Evolutionary conservation across 2,329 filamentous ascomycete species (phyloP), one percentile per base, ranked within the genome.

Genomic region (Rhynchosporium secalis): DNA sequence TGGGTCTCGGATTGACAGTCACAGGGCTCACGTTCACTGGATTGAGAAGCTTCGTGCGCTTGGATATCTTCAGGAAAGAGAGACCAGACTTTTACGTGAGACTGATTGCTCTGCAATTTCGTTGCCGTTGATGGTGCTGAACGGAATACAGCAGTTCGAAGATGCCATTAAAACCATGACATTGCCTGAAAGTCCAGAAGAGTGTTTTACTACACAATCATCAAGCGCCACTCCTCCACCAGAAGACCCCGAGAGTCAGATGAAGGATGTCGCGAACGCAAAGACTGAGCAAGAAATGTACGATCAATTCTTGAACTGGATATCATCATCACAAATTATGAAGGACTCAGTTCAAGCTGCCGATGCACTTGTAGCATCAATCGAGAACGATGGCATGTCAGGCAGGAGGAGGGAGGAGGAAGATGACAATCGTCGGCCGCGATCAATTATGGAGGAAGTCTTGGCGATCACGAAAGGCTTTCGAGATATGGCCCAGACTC

Each of bases 201-300:
- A n/a, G 8, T 15, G 5, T 43, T 43, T n/a, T n/a, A 13, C 6
- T 43, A n/a, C 7, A 46, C 43, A 20, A 20, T n/a, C 43, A 46
- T 20, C 13, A 26, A 26, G 3, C 6, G 8, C n/a, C n/a, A 6
- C 8, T 8, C 20, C 4, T 4, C 20, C 43, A 10, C n/a, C 15
- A 46, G n/a, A 15, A 12, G 40, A 10, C 10, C 28, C 20, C 6
- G 31, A 62, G n/a, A 12, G 49, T 33, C 36, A 20, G 5, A 10
- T n/a, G 6, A 38, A 41, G 38, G n/a, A 33, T 26, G 20, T 29
- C 1, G 54, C 58, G 28, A 61, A 63, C 15, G 28, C 64, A 4
- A 58, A 67, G 40, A 72, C 70, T 6, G 72, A 73, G 26, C 68
- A 69, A 57, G 71, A 73, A 12, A 70, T 71, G 68, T 73, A 73